Evolutionary conservation across 2,329 filamentous ascomycete species (phyloP).

Genomic region (Rachicladosporium sp.): DNA sequence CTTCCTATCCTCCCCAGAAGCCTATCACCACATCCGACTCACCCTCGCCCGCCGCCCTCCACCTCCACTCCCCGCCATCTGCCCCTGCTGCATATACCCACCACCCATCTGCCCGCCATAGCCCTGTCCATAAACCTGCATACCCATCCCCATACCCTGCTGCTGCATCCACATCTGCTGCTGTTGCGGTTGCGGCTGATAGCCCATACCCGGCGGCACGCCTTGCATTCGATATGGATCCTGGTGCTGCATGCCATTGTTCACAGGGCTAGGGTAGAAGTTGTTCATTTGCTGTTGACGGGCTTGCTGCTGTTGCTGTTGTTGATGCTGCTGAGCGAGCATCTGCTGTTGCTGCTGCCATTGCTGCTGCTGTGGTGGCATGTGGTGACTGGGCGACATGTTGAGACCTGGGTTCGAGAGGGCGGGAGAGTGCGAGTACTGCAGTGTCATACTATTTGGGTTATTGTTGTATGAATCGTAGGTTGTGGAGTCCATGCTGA

Average conservation of each 20-base stretch:
- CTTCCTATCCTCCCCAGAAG: too few species aligned
- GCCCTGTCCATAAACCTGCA: constrained; percentile 16
- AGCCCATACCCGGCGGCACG: constrained; percentile 26
- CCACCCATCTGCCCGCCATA: constrained; percentile 12
- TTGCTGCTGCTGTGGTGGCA: constrained; percentile 45
- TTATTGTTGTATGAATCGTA: constrained; percentile 35
- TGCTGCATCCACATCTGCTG: constrained; percentile 10
- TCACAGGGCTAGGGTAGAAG: constrained; percentile 16
- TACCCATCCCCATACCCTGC: constrained; percentile 8
- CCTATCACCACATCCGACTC: too few species aligned
- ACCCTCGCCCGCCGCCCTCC: too few species aligned
- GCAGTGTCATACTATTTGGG: constrained; percentile 22
- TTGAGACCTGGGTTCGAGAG: constrained; percentile 22
- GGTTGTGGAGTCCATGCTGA: constrained; percentile 37
- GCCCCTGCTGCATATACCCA: constrained; percentile 2
- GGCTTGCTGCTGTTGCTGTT: constrained; percentile 24
- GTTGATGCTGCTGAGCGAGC: constrained; percentile 26
- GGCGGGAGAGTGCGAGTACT: constrained; percentile 25
- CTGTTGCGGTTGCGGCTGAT: constrained; percentile 14
- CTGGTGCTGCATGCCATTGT: constrained; percentile 19
- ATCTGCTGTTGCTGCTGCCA: constrained; percentile 47
- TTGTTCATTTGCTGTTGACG: constrained; percentile 12
- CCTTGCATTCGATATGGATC: constrained; percentile 30
- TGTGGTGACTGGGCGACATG: constrained; percentile 10
- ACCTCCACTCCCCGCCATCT: too few species aligned